Evolutionary conservation across 2,329 filamentous ascomycete species (phyloP), one percentile per base, ranked within the genome.

Genomic region (Aspergillus tubingensis): DNA sequence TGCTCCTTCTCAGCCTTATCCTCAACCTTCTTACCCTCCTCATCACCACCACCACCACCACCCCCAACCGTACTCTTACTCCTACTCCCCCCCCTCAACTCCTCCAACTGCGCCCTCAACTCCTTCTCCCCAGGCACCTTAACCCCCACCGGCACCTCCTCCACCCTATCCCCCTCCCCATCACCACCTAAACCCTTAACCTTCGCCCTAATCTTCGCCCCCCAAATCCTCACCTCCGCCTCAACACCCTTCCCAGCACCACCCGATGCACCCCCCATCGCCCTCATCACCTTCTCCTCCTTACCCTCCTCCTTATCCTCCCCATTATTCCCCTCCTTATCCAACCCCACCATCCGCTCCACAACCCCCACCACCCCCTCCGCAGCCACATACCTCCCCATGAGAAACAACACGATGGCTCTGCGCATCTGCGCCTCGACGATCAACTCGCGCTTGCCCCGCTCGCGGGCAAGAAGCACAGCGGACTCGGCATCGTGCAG

Each of bases 401-500:
- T 80, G 52, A 88, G 85, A 74, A 87, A 90, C 25, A 94, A 82
- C 10, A 89, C 85, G 11, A 96, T 86, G 5, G 86, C 90, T 39
- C 94, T 86, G 67, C 93, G 87, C 69, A 95, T 86, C 70, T 97
- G 91, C 1, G 91, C 89, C n/a, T 91, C 86, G 49, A 88, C 83
- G 74, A 97, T 91, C 30, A 90, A 83, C 65, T 91, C 86, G 54
- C 90, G 86, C 69, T 88, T 90, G 32, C 85, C 90, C 43, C 94
- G 89, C 63, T 88, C 82, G 25, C 79, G 80, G 2, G 88, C 89
- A 3, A 83, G 77, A 39, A 83, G 77, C 56, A 90, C 83, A 2
- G 88, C 90, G 51, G 83, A 81, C 63, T 92, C 86, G 39, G 89
- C 87, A 75, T 93, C 90, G 41, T 79, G 80, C 48, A 95, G 84